phyloP scores from a whole-genome alignment of 257 asterid genomes.

The Linaria vulgaris region DNA sequence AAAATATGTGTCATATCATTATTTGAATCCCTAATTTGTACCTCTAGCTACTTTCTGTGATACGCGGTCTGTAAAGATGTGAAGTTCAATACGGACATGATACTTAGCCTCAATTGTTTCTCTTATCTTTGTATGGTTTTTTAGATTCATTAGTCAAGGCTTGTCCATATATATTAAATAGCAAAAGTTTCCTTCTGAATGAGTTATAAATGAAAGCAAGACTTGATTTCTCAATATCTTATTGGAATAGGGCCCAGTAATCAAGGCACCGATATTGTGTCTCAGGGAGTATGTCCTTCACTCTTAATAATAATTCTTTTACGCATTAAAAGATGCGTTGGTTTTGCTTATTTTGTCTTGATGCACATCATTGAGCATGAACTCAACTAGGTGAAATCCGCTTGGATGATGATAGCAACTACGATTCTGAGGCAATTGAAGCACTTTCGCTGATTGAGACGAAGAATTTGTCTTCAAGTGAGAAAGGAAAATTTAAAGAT shows the following conservation, averaged over 20 bases:
- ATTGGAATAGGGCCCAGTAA: background rate
- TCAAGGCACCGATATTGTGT: too few species aligned
- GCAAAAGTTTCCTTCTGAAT: background rate
- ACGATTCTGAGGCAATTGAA: too few species aligned
- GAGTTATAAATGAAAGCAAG: background rate
- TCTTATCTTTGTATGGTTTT: background rate
- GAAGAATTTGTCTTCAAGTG: too few species aligned
- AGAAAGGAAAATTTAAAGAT: too few species aligned
- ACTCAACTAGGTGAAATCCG: conserved; percentile 10
- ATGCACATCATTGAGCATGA: background rate
- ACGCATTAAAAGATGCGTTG: background rate
- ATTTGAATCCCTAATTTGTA: background rate
- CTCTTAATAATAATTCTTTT: background rate
- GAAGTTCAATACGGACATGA: background rate
- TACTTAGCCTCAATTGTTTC: background rate
- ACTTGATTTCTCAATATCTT: background rate
- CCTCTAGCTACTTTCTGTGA: background rate
- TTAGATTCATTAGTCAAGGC: background rate
- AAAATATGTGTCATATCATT: background rate
- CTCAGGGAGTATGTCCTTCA: background rate
- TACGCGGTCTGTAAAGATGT: background rate
- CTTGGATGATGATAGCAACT: background rate
- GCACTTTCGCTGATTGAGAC: too few species aligned
- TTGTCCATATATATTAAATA: background rate
- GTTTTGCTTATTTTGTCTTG: too few species aligned